Conservation (phyloP, 2,329 filamentous ascomycete genomes). For the Colletotrichum sp. region DNA sequence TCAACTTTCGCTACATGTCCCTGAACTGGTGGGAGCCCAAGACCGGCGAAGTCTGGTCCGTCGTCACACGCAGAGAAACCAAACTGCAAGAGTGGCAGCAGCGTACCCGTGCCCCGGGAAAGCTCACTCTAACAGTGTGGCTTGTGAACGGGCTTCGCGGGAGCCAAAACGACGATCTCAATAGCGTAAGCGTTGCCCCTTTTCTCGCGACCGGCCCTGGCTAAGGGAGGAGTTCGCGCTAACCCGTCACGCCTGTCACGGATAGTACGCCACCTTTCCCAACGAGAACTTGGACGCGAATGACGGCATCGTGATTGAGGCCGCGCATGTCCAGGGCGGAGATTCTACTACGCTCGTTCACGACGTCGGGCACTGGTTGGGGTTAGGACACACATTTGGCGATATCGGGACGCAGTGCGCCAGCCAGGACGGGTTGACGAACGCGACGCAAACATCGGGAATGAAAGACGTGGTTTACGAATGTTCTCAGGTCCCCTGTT, state of each 20-base stretch:
- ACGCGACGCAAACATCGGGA: conserved; percentile 25
- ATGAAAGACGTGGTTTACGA: conserved; percentile 10
- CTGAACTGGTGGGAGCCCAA: conserved; percentile 20
- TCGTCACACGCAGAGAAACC: background rate
- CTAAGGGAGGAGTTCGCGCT: background rate
- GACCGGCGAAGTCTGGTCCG: conserved; percentile 2
- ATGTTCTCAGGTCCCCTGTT: conserved; percentile 23
- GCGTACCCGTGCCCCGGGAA: background rate
- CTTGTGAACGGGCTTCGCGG: background rate
- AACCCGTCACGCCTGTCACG: background rate
- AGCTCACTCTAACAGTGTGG: conserved; percentile 10
- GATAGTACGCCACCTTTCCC: conserved; percentile 16
- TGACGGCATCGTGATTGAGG: conserved; percentile 14
- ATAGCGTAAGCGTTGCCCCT: conserved; percentile 2
- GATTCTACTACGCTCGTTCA: conserved; percentile 30
- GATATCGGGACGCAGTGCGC: conserved; percentile 17
- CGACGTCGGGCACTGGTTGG: conserved; percentile 25
- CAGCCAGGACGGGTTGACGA: conserved; percentile 20
- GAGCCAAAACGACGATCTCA: background rate
- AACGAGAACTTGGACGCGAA: conserved; percentile 2
- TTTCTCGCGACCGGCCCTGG: background rate
- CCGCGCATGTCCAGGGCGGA: conserved; percentile 12
- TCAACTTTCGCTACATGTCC: conserved; percentile 14
- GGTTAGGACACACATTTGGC: conserved; percentile 20
- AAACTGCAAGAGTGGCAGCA: conserved; percentile 11